Evolutionary conservation across 2,329 filamentous ascomycete genomes (phyloP), one percentile per base, ranked within the genome.

Genomic region (Epichloe amarillans): DNA sequence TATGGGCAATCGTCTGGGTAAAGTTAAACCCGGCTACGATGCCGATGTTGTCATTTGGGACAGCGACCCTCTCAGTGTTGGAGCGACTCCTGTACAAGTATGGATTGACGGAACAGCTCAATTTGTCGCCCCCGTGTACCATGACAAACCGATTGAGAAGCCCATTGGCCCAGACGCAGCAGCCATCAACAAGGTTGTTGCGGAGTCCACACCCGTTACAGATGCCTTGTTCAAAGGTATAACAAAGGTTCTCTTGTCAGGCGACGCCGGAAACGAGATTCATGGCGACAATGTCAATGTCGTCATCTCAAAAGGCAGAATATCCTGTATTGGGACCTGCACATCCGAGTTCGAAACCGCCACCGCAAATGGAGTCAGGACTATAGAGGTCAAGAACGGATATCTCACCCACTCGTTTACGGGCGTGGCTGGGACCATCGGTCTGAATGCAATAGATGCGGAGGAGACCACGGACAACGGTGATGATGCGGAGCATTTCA

Each of bases 21-120:
- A 81, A 59, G 63, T 82, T 50, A 81, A 80, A 66, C 69, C 76
- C 3, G 79, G 80, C 0, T 82, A 74, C 46, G 79, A 82, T 53
- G 79, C 77, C 43, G 79, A 83, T 53, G 58, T 83, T 33, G 79
- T 75, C 11, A 71, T 82, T 8, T 83, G 79, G 79, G 78, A 83
- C 56, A 78, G 74, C 41, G 78, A 83, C 53, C 79, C 80, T 33
- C 64, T 83, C 2, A 77, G 75, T 41, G 72, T 80, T 0, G 79
- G 79, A 1, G 79, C 79, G 1, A 65, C 76, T 0, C 79, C 79
- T 0, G 69, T 77, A 0, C 79, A 83, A 61, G 76, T 83, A 2
- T 83, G 77, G 75, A 82, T 83, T 52, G 79, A 83, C 51, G 80
- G 79, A 3, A 73, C 67, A 8, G 68, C 74, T 2, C 81, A 84